phyloP scores from a whole-genome alignment of 148 eudicot species.

The Chenopodium berlandieri region DNA sequence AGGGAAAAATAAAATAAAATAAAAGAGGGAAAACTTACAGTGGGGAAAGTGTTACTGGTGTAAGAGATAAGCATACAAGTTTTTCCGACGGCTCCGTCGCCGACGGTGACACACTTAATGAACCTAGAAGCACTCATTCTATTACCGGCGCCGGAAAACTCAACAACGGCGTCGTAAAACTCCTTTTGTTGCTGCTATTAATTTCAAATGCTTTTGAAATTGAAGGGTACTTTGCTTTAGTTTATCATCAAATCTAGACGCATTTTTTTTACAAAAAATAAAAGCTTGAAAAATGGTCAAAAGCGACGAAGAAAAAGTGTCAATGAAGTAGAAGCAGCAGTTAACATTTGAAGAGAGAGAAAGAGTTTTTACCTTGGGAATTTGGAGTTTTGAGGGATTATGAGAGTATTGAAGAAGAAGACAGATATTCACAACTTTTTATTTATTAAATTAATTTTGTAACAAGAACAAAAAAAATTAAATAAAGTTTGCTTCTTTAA shows the following conservation, averaged over 20 bases:
- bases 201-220: background rate
- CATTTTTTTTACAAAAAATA: background rate
- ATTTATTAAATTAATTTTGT: too few species aligned
- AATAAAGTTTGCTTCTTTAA: background rate
- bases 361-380: slow-evolving; percentile 1
- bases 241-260: slow-evolving; percentile 13
- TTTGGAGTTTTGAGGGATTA: slow-evolving; percentile 3
- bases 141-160: slow-evolving; percentile 6
- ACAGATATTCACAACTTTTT: slow-evolving; percentile 15
- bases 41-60: slow-evolving; percentile 55
- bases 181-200: background rate
- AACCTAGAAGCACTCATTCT: slow-evolving; percentile 46
- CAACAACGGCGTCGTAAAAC: background rate
- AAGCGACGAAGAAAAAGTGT: slow-evolving; percentile 16
- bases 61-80: slow-evolving; percentile 41
- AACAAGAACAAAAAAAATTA: background rate
- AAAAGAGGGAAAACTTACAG: slow-evolving; percentile 26
- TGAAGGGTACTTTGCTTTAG: background rate
- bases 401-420: slow-evolving; percentile 18
- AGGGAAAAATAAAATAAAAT: background rate
- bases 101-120: slow-evolving; percentile 37
- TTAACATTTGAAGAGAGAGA: slow-evolving; percentile 13
- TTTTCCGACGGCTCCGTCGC: slow-evolving; percentile 39
- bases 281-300: slow-evolving; percentile 12
- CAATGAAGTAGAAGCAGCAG: slow-evolving; percentile 9